Base-by-base conservation (phyloP, 108 stramenopile species). In the Chaetoceros muelleri region DNA sequence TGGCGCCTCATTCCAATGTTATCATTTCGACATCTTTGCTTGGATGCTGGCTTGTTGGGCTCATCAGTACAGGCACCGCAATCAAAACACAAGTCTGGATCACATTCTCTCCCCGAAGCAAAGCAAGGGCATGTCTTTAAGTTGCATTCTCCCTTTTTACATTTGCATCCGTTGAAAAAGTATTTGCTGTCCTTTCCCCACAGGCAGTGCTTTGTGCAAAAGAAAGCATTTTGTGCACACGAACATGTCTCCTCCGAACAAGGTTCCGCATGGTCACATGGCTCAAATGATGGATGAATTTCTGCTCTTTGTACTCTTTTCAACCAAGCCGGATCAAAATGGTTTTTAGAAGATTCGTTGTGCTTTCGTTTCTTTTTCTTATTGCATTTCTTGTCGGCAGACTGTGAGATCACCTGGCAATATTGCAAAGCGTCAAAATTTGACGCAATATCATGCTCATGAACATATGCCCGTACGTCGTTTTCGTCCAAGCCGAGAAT, bases 161-260 rank as follows among this genome's bases (percentile, higher is more conserved):
- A 76, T 28, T 51, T 60, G 61, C 94, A 95, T 0, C 94, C 94
- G 3, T 63, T 70, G 53, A 87, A 88, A 46, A 77, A 79, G 57
- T 85, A 85, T 19, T 49, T 28, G 30, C 84, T 82, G 10, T 53
- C 59, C 8, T n/a, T 46, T 16, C 73, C 80, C 68, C 78, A 84
- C 2, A 58, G 71, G 58, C 92, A 93, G 46, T 77, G 75, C 53
- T 81, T 81, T 8, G 78, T 83, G 67, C 92, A 93, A 48, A 85
- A 87, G 48, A 71, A 68, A 21, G 52, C 61, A 58, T 76, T 74
- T 48, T 79, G 49, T n/a, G 85, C 65, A 57, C 88, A 90, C 34
- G 58, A 52, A 53, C 88, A 90, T 24, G 55, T 81, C n/a, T 67
- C 62, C 16, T 76, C 74, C 2, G 61, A 58, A 67, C 88, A 90